A percentile compares a stretch with the other conserved stretches of the same genome.
Evolutionary conservation across 2,329 filamentous ascomycete genomes (phyloP).

Genomic region (Fusarium musae): DNA sequence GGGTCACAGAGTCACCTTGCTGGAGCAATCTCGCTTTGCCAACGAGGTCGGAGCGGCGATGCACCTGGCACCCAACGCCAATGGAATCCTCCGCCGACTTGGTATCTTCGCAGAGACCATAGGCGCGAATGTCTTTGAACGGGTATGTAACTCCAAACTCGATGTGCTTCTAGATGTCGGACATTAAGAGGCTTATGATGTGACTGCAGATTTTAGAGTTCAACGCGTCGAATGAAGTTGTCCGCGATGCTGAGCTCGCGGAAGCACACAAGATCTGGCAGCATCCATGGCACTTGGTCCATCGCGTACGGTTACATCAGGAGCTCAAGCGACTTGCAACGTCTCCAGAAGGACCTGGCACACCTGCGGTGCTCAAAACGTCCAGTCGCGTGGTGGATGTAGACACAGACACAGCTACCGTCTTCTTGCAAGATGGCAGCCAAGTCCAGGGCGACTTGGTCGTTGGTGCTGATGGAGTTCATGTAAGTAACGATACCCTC

Average conservation of each 20-base stretch:
- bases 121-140: constrained; percentile 49
- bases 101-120: constrained; percentile 53
- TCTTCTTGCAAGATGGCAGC: constrained; percentile 59
- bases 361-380: constrained; percentile 47
- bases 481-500: constrained; percentile 44
- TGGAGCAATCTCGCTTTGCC: constrained; percentile 54
- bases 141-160: not conserved
- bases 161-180: rapidly evolving
- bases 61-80: constrained; percentile 70
- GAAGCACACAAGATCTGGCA: constrained; percentile 56
- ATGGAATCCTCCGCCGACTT: constrained; percentile 62
- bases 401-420: constrained; percentile 51
- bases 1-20: constrained; percentile 54
- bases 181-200: rapidly evolving
- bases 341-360: not conserved
- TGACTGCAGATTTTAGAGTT: constrained; percentile 48
- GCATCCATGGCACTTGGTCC: constrained; percentile 60
- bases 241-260: constrained; percentile 48
- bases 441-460: constrained; percentile 59
- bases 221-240: constrained; percentile 50
- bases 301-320: constrained; percentile 63
- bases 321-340: constrained; percentile 53
- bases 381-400: constrained; percentile 57
- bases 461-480: constrained; percentile 66
- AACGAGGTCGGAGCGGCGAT: constrained; percentile 69